Evolutionary conservation across 23 red algal genomes (phyloP), one percentile per base, ranked within the genome.

Genomic region (Chondrus crispus): DNA sequence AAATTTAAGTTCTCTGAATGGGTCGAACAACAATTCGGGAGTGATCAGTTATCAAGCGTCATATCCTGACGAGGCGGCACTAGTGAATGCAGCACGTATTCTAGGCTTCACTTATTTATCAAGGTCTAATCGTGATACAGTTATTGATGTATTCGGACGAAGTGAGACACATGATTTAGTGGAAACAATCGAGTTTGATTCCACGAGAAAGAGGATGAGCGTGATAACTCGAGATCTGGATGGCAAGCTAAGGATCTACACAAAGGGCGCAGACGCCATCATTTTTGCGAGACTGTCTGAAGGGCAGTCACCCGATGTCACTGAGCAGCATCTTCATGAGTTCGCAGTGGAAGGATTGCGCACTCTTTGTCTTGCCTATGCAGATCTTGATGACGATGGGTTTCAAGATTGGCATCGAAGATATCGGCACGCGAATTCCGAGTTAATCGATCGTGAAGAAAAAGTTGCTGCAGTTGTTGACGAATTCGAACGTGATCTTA

Each of bases 191-290:
- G 97, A 98, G 53, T 98, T 98, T 64, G 90, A 87, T 52, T 98
- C 97, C 14, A 93, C 90, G 14, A 83, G 97, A 30, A 98, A 98
- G 57, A 80, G 97, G 43, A 98, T 98, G 97, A 95, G 93, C n/a
- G 90, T 98, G 7, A 90, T 98, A 44, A 92, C 90, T 26, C 94
- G 93, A 12, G 84, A 85, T 22, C 96, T 93, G 30, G 58, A 95
- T 13, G 90, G 95, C 18, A 49, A 93, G 30, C 72, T 98, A 2
- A 58, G 85, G 3, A 70, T 98, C 19, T 95, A 90, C 74, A 93
- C 84, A 16, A 98, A 98, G 82, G 97, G 97, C 54, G 97, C 97
- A 13, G 97, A 98, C 74, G 91, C 93, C 14, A 93, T 98, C 13
- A 96, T 98, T 51, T 94, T 95, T 70, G 81, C 78, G 60, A 88